Evolutionary conservation across 140 eudicot species (phyloP).

Genomic region (Bidens hawaiensis): DNA sequence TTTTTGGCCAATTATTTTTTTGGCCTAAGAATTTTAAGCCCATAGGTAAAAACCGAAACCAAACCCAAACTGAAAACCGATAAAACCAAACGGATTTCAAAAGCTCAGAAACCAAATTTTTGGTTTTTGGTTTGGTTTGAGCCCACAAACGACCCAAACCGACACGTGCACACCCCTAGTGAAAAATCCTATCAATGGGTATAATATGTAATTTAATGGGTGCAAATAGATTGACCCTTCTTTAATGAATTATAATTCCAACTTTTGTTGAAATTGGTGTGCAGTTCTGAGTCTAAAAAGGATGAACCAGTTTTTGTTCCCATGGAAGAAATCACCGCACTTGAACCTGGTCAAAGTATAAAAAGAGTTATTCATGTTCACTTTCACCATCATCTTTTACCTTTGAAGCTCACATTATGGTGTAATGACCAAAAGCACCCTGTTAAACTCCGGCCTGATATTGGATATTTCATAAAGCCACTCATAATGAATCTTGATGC

Average conservation of each 20-base stretch:
- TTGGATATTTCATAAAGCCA: constrained; percentile 87
- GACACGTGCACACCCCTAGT: no score
- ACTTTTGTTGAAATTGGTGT: constrained; percentile 10
- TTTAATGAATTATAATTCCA: background rate
- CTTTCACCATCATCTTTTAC: constrained; percentile 91
- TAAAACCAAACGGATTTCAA: no score
- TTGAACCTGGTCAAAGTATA: constrained; percentile 59
- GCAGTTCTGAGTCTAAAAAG: constrained; percentile 41
- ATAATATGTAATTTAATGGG: background rate
- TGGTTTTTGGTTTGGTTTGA: no score
- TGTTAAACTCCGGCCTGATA: constrained; percentile 83
- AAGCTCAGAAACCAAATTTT: no score
- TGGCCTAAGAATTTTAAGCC: no score
- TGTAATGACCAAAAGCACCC: constrained; percentile 55
- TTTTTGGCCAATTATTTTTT: no score
- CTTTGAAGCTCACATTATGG: constrained; percentile 67
- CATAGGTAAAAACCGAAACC: no score
- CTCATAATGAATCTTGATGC: constrained; percentile 53
- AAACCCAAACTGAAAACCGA: no score
- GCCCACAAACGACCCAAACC: no score
- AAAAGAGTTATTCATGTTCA: constrained; percentile 66
- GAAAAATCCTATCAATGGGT: background rate
- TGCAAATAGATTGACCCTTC: background rate
- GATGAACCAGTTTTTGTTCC: constrained; percentile 44
- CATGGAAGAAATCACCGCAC: constrained; percentile 58